Base-by-base conservation (phyloP, 306 rosid species). In the Cicer bijugum region DNA sequence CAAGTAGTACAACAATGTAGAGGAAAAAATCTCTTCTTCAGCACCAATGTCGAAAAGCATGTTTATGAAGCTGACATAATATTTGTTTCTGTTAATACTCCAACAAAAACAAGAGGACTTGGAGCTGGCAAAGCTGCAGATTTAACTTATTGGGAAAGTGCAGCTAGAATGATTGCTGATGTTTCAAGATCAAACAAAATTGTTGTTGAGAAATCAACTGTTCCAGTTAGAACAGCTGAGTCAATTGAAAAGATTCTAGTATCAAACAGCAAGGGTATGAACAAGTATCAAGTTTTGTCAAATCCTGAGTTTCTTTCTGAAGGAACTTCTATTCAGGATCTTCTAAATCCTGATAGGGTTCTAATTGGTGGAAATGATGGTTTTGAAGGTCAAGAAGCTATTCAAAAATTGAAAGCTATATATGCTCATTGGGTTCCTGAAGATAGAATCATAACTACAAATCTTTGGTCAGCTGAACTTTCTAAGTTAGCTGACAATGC, bases 121-220 rank as follows among this genome's bases (percentile, higher is more conserved):
- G 97, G 97, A 75, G 97, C 95, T 11, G 97, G 97, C 44, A 89
- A 86, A 67, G 95, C 97, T 0, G 89, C 97, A 28, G 96, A 91
- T 75, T 81, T 91, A 82, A 87, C 97, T 1, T 91, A 91, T 10
- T 91, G 97, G 97, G 97, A 91, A 69, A 89, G 92, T 23, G 92
- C 97, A 45, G 95, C 95, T 8, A 68, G 97, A 69, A 82, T 91
- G 92, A 85, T 91, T 8, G 96, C 97, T 1, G 83, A 88, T 69
- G 89, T 81, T 10, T 89, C 92, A 6, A 82, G 78, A 44, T 87
- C 91, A 20, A 72, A 88, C 65, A 91, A 91, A 74, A 88, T 89
- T 72, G 90, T 89, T n/a, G 88, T 91, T 55, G 97, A 91, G 88
- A 91, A 91, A 48, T 91, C 97, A 33, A 91, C 97, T 42, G 97